Evolutionary conservation across 495 filamentous ascomycete species (phyloP), one percentile per base, ranked within the genome.

Genomic region (Talaromyces thailandensis): DNA sequence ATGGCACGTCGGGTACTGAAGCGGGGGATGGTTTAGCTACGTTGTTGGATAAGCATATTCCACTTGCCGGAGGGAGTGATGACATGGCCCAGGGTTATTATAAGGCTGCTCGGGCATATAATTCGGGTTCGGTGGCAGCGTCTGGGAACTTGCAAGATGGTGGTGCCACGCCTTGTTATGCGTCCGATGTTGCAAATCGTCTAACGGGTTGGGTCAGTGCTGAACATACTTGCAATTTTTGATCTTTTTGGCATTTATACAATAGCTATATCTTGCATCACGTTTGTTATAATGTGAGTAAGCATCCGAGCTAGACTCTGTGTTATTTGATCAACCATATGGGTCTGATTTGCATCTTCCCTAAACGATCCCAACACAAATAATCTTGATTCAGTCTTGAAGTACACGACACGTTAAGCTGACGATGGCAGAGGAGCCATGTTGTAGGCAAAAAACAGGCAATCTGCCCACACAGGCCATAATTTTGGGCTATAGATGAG

Each of bases 121-220:
- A 86, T 74, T 83, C 82, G 26, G 83, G 83, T 62, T 76, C 74
- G 16, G 58, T 85, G 35, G 77, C 64, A 35, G 12, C 69, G 12
- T 70, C 65, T 37, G 78, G 76, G 6, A 80, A 84, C 66, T 69
- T 85, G 11, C 74, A 75, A 56, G 65, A 68, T 12, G 82, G 82
- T 12, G 63, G 69, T 32, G 79, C 81, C 18, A 85, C 83, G 28
- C 73, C 75, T 67, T 84, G 81, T 70, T 86, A 86, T 65, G 70
- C 75, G 24, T 79, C 77, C 8, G 83, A 86, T 63, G 68, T 86
- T 66, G 81, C 81, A 58, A 84, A 85, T 70, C 78, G 82, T 53
- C 71, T 84, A 18, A 68, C 73, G 2, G 83, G 83, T 53, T 84
- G 79, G 80, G 60, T 58, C 6, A 62, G 50, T 2, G 72, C 67